A percentile compares a stretch with the other conserved stretches of the same genome.
These are phyloP conservation scores for Durusdinium trenchii DNA, from an alignment of 73 alveolate genomes.

Conservation along the genomic window DNA sequence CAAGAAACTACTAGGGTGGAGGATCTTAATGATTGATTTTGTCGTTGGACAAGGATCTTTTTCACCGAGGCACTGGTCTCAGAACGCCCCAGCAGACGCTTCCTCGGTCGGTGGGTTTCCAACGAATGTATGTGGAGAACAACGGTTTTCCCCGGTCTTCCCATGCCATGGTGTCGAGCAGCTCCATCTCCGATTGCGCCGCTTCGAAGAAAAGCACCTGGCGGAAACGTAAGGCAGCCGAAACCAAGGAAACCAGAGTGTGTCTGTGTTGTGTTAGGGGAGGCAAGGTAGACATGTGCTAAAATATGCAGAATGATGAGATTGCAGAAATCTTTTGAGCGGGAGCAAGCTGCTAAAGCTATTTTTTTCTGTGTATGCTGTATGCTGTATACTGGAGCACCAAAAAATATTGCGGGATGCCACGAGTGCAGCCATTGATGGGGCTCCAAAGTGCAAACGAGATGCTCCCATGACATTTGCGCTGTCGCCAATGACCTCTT, in stretches of 20 bases:
- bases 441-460: too few relatives aligned
- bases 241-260: too few relatives aligned
- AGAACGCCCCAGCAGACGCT: slow-evolving; percentile 44
- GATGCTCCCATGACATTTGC: slow-evolving; percentile 59
- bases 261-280: too few relatives aligned
- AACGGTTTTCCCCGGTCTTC: not conserved
- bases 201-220: slow-evolving; percentile 47
- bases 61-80: not conserved
- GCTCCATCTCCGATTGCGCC: slow-evolving; percentile 18
- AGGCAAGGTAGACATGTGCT: too few relatives aligned
- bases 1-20: too few relatives aligned
- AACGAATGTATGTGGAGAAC: not conserved
- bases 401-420: too few relatives aligned
- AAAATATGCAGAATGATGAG: too few relatives aligned
- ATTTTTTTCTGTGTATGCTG: not conserved
- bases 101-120: not conserved
- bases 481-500: slow-evolving; percentile 46
- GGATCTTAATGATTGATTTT: too few relatives aligned
- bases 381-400: not conserved
- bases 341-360: too few relatives aligned
- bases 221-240: not conserved
- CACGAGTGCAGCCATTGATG: too few relatives aligned
- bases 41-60: not conserved
- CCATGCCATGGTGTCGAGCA: not conserved
- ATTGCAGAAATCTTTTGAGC: too few relatives aligned